These are phyloP conservation scores for Gastrolobium villosum DNA, from an alignment of 306 rosid genomes.

Conservation along the genomic window DNA sequence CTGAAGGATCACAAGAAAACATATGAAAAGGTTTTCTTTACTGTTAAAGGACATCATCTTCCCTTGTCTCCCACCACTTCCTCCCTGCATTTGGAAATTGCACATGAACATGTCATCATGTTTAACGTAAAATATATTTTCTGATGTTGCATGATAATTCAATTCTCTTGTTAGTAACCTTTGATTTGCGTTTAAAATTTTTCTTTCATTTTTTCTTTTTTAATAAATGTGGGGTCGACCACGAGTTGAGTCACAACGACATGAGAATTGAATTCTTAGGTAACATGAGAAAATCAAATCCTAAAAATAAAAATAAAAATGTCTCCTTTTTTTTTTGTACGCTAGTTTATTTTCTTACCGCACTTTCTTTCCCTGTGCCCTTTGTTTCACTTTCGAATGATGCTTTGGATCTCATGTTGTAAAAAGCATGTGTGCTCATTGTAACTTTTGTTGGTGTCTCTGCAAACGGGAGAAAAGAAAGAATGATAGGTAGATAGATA, in stretches of 20 bases:
- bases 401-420: constrained; percentile 53
- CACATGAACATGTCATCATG: constrained; percentile 47
- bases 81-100: constrained; percentile 48
- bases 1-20: constrained; percentile 77
- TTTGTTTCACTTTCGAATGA: constrained; percentile 44
- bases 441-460: constrained; percentile 19
- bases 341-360: constrained; percentile 33
- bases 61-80: constrained; percentile 45
- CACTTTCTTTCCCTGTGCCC: constrained; percentile 35
- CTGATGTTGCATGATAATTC: too few relatives aligned
- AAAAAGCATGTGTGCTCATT: constrained; percentile 48
- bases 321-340: neutral
- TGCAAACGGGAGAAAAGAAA: neutral
- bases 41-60: constrained; percentile 57
- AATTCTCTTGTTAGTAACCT: too few relatives aligned
- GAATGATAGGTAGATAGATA: neutral
- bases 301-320: neutral
- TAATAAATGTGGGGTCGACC: too few relatives aligned
- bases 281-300: too few relatives aligned
- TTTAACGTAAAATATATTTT: too few relatives aligned
- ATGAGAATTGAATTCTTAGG: too few relatives aligned
- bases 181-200: too few relatives aligned
- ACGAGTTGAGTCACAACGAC: too few relatives aligned
- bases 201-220: too few relatives aligned
- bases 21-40: constrained; percentile 67